phyloP scores from a whole-genome alignment of 768 basidiomycete genomes.

The Suillus bovinus region DNA sequence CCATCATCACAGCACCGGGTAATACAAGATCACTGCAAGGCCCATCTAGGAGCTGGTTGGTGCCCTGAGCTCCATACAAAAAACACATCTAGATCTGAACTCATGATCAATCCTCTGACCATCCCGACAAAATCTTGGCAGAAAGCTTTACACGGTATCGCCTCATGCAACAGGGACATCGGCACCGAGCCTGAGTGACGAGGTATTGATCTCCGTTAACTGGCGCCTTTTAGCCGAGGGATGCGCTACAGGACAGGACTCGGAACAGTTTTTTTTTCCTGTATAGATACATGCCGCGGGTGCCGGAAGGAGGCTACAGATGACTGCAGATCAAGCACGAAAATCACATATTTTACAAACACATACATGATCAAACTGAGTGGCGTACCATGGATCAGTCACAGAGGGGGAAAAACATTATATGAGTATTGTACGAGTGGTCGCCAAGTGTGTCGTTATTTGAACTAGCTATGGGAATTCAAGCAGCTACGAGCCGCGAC shows the following conservation, averaged over 20 bases:
- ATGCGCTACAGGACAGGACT: not conserved
- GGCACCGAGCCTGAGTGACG: too few species aligned
- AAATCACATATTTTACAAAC: not conserved
- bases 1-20: not conserved
- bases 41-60: too few species aligned
- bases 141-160: not conserved
- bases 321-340: not conserved
- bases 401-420: not conserved
- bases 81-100: not conserved
- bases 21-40: too few species aligned
- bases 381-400: not conserved
- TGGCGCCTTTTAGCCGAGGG: too few species aligned
- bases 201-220: too few species aligned
- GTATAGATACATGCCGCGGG: not conserved
- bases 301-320: not conserved
- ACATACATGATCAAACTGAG: not conserved
- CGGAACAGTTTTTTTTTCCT: not conserved
- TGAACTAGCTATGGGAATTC: not conserved
- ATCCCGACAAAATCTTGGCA: not conserved
- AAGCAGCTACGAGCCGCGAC: too few species aligned
- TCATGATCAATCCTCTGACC: not conserved
- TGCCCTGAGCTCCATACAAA: not conserved
- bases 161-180: not conserved
- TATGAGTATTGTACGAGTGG: not conserved
- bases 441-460: not conserved